Base-by-base conservation (phyloP, 106 monocot genomes). In the Platanthera zijinensis region DNA sequence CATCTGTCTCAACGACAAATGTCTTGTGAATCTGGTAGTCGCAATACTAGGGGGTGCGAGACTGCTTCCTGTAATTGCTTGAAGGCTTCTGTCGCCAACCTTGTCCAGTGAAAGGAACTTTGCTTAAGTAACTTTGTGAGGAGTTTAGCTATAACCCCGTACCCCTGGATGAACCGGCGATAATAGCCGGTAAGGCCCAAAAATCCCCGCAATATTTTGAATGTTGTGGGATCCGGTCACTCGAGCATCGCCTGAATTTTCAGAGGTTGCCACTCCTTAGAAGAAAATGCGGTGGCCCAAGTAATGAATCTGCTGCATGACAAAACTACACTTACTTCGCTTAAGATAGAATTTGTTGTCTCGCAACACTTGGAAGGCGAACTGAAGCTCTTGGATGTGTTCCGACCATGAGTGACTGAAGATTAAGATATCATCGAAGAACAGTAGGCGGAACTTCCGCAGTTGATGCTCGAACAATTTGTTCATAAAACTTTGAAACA, bases 401-500 rank as follows among this genome's bases (percentile, higher is more conserved):
- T 50, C 57, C 5, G 48, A 19, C 30, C 21, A 52, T 12, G 12
- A 3, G 6, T 63, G 3, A 52, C 64, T 76, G 11, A 75, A 75
- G 0, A 81, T n/a, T 3, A 75, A 25, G 14, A 75, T 75, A 19
- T 69, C 75, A 69, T 75, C 75, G 25, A 81, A 81, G 17, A 81
- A 81, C 0, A 76, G 67, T 3, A 81, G 2, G 3, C 69, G 54
- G 10, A 76, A 82, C 12, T 69, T 49, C 1, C 81, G 76, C 0
- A 82, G 30, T 22, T 76, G 54, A 50, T 49, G 76, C 48, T 32
- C 30, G 8, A 82, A 76, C 0, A 76, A 46, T 0, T 52, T 28
- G 50, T 82, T 82, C 81, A 82, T 82, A 0, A 76, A 3, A 12
- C 48, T 13, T 72, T 82, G 76, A 15, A 76, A 82, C 0, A 54